These are phyloP conservation scores for Ceratobasidium sp. DNA, from an alignment of 1,284 basidiomycete species.

Conservation along the genomic window DNA sequence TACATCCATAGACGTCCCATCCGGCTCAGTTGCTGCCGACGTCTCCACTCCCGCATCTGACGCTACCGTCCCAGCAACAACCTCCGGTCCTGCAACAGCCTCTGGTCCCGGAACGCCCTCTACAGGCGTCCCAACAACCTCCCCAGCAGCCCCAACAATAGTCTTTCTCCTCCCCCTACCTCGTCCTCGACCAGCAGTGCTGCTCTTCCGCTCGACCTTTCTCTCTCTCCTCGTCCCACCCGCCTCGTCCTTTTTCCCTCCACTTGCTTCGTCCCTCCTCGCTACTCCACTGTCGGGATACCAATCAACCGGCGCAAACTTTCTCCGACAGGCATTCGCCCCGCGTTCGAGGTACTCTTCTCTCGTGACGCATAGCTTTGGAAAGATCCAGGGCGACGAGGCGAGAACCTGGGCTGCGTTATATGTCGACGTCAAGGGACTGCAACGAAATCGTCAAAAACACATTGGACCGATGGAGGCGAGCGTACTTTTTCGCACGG, in stretches of 20 bases:
- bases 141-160: background rate
- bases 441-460: constrained; percentile 46
- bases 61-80: too few relatives aligned
- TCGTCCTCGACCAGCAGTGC: background rate
- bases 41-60: background rate
- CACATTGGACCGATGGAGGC: constrained; percentile 31
- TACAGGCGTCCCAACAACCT: background rate
- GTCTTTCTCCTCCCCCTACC: constrained; percentile 1
- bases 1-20: background rate
- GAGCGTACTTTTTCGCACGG: constrained; percentile 72
- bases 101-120: background rate
- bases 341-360: constrained; percentile 85
- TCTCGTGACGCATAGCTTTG: constrained; percentile 66
- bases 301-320: constrained; percentile 53
- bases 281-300: background rate
- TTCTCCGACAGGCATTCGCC: constrained; percentile 71
- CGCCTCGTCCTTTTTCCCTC: background rate
- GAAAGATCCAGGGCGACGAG: constrained; percentile 57
- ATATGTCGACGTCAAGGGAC: constrained; percentile 78
- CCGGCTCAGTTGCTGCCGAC: background rate
- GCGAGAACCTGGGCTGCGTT: constrained; percentile 69
- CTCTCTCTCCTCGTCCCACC: background rate
- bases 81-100: too few relatives aligned
- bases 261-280: background rate
- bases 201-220: constrained; percentile 2